phyloP scores from a whole-genome alignment of 177 flowering plant genomes.

The Vitis hybrid region DNA sequence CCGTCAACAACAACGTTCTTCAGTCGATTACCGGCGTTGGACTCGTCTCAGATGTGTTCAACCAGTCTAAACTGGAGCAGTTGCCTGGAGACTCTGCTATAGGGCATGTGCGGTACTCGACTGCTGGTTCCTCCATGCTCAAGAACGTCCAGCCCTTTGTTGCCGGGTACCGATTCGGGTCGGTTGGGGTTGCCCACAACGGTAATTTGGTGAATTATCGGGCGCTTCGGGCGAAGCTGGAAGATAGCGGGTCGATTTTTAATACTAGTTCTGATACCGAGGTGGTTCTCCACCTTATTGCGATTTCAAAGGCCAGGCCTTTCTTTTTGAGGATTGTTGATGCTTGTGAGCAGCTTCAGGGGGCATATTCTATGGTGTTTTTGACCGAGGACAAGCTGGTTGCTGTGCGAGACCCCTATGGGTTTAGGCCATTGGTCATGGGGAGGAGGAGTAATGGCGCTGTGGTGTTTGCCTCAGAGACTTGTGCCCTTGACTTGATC shows the following conservation, averaged over 20 bases:
- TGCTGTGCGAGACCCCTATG: constrained; percentile 81
- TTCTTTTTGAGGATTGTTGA: constrained; percentile 69
- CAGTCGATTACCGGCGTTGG: constrained; percentile 80
- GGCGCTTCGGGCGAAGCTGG: constrained; percentile 54
- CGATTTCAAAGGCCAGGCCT: constrained; percentile 68
- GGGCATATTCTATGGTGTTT: constrained; percentile 90
- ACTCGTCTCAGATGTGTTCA: constrained; percentile 85
- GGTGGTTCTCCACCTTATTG: constrained; percentile 85
- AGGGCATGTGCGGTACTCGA: constrained; percentile 83
- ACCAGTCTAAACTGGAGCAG: constrained; percentile 55
- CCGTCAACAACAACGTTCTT: constrained; percentile 48
- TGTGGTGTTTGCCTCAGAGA: constrained; percentile 83
- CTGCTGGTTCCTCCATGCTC: constrained; percentile 76
- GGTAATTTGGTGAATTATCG: constrained; percentile 78
- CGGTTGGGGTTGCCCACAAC: constrained; percentile 80
- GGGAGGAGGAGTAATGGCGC: constrained; percentile 86
- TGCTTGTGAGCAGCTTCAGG: constrained; percentile 82
- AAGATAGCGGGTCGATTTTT: constrained; percentile 82
- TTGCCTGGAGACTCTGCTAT: constrained; percentile 64
- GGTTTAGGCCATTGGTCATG: constrained; percentile 90
- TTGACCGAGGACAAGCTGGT: constrained; percentile 75
- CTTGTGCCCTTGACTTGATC: constrained; percentile 83
- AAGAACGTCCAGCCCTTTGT: constrained; percentile 87
- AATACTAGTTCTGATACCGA: constrained; percentile 84
- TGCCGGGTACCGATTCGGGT: constrained; percentile 72